phyloP scores from a whole-genome alignment of 2,329 filamentous ascomycete genomes.

The Sporothrix pallida region DNA sequence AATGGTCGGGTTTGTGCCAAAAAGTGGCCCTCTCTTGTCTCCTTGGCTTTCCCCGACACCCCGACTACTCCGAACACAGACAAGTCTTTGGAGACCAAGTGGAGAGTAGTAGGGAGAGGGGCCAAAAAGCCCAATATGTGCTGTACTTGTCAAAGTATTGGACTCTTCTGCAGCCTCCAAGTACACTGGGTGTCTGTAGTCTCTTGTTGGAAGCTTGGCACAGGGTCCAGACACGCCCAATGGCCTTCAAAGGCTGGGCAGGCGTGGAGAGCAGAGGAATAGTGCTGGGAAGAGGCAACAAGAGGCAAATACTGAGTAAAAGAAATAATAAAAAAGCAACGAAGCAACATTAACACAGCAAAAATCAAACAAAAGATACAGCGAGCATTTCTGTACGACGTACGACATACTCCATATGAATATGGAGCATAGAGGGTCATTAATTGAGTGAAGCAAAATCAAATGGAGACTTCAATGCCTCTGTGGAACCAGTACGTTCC shows the following conservation, averaged over 20 bases:
- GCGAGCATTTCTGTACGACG: not conserved
- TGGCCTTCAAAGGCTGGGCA: not conserved
- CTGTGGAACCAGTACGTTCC: not conserved
- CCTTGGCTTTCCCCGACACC: conserved; percentile 2
- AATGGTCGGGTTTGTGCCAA: not conserved
- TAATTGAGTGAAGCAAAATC: not conserved
- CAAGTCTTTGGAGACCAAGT: conserved; percentile 23
- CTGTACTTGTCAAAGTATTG: not conserved
- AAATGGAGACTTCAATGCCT: not conserved
- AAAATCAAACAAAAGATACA: not conserved
- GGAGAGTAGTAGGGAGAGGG: not conserved
- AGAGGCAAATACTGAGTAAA: not conserved
- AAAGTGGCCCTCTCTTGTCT: conserved; percentile 15
- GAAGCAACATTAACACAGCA: not conserved
- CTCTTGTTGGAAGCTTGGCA: conserved; percentile 15
- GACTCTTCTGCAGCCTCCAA: not conserved
- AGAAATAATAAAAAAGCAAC: not conserved
- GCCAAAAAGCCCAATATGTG: too few species aligned
- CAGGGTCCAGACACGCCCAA: conserved; percentile 20
- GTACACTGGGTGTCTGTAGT: not conserved
- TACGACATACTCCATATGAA: not conserved
- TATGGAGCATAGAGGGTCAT: not conserved
- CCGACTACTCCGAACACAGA: conserved; percentile 13
- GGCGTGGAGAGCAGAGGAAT: not conserved
- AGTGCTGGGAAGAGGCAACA: not conserved